Base-by-base conservation (phyloP, 2,329 filamentous ascomycete genomes). In the Trichoderma cornu-damae region DNA sequence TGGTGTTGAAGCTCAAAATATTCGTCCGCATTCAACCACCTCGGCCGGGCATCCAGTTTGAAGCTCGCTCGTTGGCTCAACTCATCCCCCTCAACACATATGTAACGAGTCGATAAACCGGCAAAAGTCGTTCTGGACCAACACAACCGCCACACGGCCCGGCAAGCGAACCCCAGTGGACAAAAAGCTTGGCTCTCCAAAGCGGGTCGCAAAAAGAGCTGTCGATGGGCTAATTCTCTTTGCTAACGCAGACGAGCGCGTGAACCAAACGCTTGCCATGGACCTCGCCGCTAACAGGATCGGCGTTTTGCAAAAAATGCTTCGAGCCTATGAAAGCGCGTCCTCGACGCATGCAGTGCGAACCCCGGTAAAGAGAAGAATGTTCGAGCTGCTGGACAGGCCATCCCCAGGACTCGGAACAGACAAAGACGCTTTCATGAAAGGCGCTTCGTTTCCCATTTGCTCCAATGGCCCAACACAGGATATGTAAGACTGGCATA, bases 71-170 rank as follows among this genome's bases (percentile, higher is more conserved):
- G 20, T 6, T 38, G 28, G 35, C 6, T 20, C 6, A 16, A 34
- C 28, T 30, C n/a, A n/a, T n/a, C n/a, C n/a, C n/a, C n/a, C n/a
- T n/a, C n/a, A n/a, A n/a, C n/a, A n/a, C n/a, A n/a, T n/a, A n/a
- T n/a, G n/a, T 24, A 16, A 54, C 40, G 18, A 37, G 40, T 44
- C 30, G 14, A 34, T 18, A 37, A 54, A 44, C 5, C 51, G 30
- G 26, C 24, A 20, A 20, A n/a, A 46, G 24, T 3, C 24, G n/a
- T 46, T 46, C 40, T 54, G 51, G 40, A 24, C 51, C 51, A 54
- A 54, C 51, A 38, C 51, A 44, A 37, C n/a, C n/a, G 40, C 40
- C 51, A 54, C 51, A 54, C 51, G 51, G 30, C 11, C 22, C 40
- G 40, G 40, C 40, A 54, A 26, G 30, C 37, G 30, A 54, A 46